phyloP scores from a whole-genome alignment of 2,329 filamentous ascomycete genomes.

The Emergomyces pasteurianus region DNA sequence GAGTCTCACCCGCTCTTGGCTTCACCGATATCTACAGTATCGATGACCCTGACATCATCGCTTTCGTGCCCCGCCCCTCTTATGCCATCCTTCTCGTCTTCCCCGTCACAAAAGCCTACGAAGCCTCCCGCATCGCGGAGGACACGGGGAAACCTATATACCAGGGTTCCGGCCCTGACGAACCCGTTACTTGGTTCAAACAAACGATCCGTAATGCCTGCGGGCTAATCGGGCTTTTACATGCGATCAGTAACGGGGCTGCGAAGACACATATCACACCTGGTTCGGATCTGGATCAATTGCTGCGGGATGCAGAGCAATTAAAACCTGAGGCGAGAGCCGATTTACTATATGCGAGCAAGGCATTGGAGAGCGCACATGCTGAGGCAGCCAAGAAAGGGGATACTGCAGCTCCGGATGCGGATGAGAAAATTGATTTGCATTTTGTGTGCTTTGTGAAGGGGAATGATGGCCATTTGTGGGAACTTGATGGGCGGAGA shows the following conservation, averaged over 20 bases:
- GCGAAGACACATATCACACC: conserved; percentile 50
- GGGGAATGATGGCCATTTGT: conserved; percentile 55
- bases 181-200: conserved; percentile 84
- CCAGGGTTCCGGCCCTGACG: conserved; percentile 50
- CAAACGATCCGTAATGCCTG: conserved; percentile 94
- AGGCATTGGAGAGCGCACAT: conserved; percentile 66
- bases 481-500: conserved; percentile 67
- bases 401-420: conserved; percentile 65
- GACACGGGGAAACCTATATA: conserved; percentile 56
- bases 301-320: conserved; percentile 60
- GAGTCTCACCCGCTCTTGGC: conserved; percentile 61
- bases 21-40: conserved; percentile 91
- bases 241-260: conserved; percentile 67
- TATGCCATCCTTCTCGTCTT: conserved; percentile 86
- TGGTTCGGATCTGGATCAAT: conserved; percentile 34
- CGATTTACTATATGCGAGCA: conserved; percentile 62
- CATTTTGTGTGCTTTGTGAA: conserved; percentile 96
- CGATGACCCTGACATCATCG: conserved; percentile 70
- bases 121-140: conserved; percentile 61
- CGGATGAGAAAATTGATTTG: conserved; percentile 73
- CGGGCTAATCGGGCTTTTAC: conserved; percentile 77
- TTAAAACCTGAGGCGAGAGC: conserved; percentile 56
- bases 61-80: conserved; percentile 78
- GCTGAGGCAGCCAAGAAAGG: conserved; percentile 62
- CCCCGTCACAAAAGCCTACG: conserved; percentile 68